Evolutionary conservation across 306 rosid species (phyloP).

Genomic region (Geum urbanum): DNA sequence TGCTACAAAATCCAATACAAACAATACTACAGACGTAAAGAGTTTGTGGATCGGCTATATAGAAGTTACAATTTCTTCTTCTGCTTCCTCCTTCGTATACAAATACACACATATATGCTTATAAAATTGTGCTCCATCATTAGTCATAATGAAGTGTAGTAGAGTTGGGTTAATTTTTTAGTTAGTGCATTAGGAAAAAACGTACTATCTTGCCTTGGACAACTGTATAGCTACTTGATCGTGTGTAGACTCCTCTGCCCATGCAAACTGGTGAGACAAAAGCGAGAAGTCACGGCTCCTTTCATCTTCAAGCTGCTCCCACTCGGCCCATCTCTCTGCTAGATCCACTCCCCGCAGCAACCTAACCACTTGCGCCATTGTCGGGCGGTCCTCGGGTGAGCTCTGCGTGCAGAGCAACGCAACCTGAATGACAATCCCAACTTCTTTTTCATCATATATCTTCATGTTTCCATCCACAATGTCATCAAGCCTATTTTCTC

Average conservation of each 20-base stretch:
- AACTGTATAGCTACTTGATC: slow-evolving; percentile 89
- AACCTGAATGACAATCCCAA: slow-evolving; percentile 59
- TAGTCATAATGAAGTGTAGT: not conserved
- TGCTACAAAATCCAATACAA: not conserved
- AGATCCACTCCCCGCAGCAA: slow-evolving; percentile 63
- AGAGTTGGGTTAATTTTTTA: slow-evolving; percentile 2
- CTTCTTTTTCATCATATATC: slow-evolving; percentile 54
- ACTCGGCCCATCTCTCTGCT: slow-evolving; percentile 77
- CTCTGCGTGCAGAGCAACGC: slow-evolving; percentile 80
- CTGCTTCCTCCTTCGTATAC: not conserved
- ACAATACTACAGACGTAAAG: not conserved
- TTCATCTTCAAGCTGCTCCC: slow-evolving; percentile 64
- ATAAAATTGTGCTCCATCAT: not conserved
- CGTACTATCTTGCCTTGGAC: slow-evolving; percentile 61
- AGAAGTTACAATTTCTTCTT: slow-evolving; percentile 1
- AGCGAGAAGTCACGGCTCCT: slow-evolving; percentile 48
- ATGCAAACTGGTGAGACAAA: slow-evolving; percentile 57
- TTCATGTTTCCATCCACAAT: slow-evolving; percentile 68
- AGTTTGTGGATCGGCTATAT: not conserved
- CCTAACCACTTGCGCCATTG: slow-evolving; percentile 61
- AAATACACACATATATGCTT: not conserved
- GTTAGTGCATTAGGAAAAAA: not conserved
- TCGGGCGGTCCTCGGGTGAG: slow-evolving; percentile 69
- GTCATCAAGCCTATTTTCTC: slow-evolving; percentile 72
- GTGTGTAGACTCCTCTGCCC: slow-evolving; percentile 73